Base-by-base conservation (phyloP, 2,329 filamentous ascomycete species). In the Rhytidhysteron rufulum region DNA sequence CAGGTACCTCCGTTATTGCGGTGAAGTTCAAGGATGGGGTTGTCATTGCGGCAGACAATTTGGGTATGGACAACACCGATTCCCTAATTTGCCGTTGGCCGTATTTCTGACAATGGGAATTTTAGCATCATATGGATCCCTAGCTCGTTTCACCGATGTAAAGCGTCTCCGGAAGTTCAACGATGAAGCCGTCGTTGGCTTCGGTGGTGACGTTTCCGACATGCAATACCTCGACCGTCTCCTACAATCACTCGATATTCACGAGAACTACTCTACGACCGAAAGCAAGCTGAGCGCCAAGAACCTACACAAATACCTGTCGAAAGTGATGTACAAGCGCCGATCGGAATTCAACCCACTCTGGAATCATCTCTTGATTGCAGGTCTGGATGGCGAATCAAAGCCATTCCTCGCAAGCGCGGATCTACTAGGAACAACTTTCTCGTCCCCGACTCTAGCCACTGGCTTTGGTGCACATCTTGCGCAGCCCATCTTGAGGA, bases 211-310 rank as follows among this genome's bases (percentile, higher is more conserved):
- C 73, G 85, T 98, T 57, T 95, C 88, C 50, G 93, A 98, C 75
- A 97, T 98, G 93, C 93, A 98, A 75, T 94, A 94, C 75, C 82
- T 98, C 54, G 86, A 95, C 79, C 84, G 93, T 55, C 82, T 95
- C 60, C 84, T 98, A 55, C 84, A 79, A 61, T 85, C 87, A 48
- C 85, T 97, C 57, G 82, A 86, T 65, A 88, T 94, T 67, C 79
- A 85, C 66, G 90, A 97, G 75, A 85, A 88, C 63, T 97, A 98
- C 75, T 78, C 77, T 43, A 63, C 67, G 51, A 66, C 54, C 58
- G 69, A 60, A 45, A 70, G 58, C 70, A 73, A 57, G 27, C 83
- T 98, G 58, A 88, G 86, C 66, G 93, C 93, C 41, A 86, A 87
- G 67, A 96, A 96, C 72, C 81, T 98, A 51, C 91, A 97, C 78